Conservation (phyloP, 164 flowering plant species). For the Kalanchoe fedtschenkoi region DNA sequence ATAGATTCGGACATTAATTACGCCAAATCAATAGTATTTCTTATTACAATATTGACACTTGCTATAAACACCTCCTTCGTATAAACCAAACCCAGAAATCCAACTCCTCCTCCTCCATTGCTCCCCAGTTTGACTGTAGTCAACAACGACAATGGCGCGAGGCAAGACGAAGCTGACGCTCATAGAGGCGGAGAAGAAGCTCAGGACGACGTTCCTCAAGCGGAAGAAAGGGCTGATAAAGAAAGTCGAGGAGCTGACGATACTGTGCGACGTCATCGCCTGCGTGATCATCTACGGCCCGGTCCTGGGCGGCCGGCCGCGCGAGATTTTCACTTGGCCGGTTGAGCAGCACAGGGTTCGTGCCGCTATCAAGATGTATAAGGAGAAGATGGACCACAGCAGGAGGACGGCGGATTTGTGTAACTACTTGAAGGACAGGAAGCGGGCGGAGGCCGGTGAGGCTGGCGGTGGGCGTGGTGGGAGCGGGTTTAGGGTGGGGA, state of each 20-base stretch:
- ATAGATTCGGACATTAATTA: too few species aligned
- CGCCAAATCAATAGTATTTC: too few species aligned
- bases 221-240: conserved; percentile 3
- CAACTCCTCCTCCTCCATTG: too few species aligned
- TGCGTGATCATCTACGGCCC: conserved; percentile 4
- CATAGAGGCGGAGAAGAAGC: background rate
- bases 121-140: too few species aligned
- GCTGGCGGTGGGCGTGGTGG: background rate
- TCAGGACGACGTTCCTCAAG: background rate
- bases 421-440: background rate
- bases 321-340: conserved; percentile 4
- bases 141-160: conserved; percentile 5
- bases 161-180: background rate
- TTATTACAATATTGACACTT: too few species aligned
- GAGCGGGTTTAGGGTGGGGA: background rate
- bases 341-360: background rate
- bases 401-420: background rate
- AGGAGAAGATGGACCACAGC: background rate
- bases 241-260: background rate
- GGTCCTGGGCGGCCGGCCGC: background rate
- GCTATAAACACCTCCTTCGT: too few species aligned
- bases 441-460: background rate
- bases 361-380: background rate
- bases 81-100: too few species aligned
- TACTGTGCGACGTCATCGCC: background rate